Evolutionary conservation across 306 rosid genomes (phyloP).

Genomic region (Vicia sativa): DNA sequence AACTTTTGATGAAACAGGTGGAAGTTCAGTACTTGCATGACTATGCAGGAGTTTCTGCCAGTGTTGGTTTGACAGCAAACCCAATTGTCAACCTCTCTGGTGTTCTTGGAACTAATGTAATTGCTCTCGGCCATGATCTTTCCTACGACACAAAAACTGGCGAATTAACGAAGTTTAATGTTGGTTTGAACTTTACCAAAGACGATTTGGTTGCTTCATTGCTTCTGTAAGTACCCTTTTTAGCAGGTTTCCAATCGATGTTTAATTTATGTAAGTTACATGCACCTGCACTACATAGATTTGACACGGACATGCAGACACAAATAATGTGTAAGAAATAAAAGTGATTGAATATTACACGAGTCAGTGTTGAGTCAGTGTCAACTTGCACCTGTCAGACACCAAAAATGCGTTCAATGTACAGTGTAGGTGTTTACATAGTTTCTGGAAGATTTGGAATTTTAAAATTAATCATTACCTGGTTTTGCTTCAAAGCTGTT

Average conservation of each 20-base stretch:
- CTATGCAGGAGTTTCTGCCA: slow-evolving; percentile 74
- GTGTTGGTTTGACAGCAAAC: slow-evolving; percentile 82
- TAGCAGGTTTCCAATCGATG: background rate
- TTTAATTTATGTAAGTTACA: slow-evolving; percentile 6
- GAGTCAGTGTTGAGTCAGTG: background rate
- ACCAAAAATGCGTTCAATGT: background rate
- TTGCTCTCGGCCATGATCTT: slow-evolving; percentile 76
- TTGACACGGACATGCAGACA: background rate
- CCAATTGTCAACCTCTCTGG: slow-evolving; percentile 85
- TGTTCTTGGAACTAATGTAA: slow-evolving; percentile 63
- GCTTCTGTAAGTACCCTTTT: slow-evolving; percentile 61
- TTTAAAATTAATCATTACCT: slow-evolving; percentile 1
- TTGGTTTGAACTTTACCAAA: slow-evolving; percentile 70
- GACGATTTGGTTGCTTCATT: slow-evolving; percentile 70
- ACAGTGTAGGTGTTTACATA: background rate
- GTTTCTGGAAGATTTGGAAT: background rate
- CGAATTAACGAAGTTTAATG: slow-evolving; percentile 62
- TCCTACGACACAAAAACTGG: slow-evolving; percentile 76
- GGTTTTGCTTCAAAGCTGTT: background rate
- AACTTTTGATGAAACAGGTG: slow-evolving; percentile 53
- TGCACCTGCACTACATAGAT: background rate
- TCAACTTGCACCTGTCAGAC: background rate
- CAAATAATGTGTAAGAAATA: background rate
- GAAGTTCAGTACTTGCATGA: slow-evolving; percentile 86
- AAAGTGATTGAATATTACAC: background rate